phyloP scores from a whole-genome alignment of 805 yeast species.

The Candida stauntonica region DNA sequence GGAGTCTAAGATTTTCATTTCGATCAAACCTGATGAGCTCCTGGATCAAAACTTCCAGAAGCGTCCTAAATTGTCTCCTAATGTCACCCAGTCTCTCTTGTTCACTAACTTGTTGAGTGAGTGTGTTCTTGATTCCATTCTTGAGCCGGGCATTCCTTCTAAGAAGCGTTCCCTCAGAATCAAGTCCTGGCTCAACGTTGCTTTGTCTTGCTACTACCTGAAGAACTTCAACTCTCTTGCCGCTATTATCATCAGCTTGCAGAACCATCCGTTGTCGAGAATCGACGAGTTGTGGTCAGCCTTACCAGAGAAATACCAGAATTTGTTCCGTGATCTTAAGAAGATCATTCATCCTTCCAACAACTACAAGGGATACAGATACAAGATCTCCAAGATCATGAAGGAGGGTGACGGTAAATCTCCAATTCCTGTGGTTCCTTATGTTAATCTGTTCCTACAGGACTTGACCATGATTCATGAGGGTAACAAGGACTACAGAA shows the following conservation, averaged over 20 bases:
- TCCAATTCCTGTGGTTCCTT: conserved; percentile 66
- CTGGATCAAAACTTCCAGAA: conserved; percentile 59
- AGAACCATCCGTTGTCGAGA: conserved; percentile 66
- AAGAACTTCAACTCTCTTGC: conserved; percentile 77
- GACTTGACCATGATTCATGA: conserved; percentile 79
- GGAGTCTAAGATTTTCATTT: conserved; percentile 62
- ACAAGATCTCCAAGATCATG: conserved; percentile 53
- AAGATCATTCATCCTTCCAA: conserved; percentile 72
- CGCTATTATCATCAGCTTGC: conserved; percentile 72
- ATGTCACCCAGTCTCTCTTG: conserved; percentile 53
- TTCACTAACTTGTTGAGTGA: conserved; percentile 71
- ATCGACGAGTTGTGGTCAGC: conserved; percentile 55
- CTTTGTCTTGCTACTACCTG: conserved; percentile 66
- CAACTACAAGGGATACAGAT: conserved; percentile 66
- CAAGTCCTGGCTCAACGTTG: conserved; percentile 70
- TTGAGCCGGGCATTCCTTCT: conserved; percentile 44
- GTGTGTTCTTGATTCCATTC: conserved; percentile 65
- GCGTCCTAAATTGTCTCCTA: conserved; percentile 55
- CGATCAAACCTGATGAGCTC: conserved; percentile 61
- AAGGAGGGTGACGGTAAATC: conserved; percentile 35
- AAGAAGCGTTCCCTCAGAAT: conserved; percentile 51
- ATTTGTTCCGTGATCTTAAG: conserved; percentile 57
- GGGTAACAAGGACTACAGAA: conserved; percentile 69
- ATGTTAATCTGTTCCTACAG: conserved; percentile 67
- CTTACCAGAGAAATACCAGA: conserved; percentile 54